These are phyloP conservation scores for Larix kaempferi DNA, from an alignment of 75 land plant genomes.

Conservation along the genomic window DNA sequence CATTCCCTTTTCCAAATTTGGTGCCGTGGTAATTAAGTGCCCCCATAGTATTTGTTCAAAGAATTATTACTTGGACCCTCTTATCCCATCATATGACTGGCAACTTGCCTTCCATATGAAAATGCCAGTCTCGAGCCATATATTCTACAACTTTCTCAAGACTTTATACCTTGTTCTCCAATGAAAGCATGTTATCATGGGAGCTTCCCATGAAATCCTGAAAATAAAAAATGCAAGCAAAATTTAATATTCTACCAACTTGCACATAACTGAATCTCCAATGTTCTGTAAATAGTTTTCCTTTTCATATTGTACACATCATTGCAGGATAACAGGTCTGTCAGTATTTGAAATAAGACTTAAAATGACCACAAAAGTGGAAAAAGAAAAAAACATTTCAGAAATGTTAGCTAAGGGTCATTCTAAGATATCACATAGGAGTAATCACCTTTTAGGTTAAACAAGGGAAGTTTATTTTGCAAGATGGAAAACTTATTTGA, in stretches of 20 bases:
- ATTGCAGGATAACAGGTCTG: not conserved
- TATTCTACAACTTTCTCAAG: conserved; percentile 95
- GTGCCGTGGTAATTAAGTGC: conserved; percentile 40
- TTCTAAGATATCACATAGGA: not conserved
- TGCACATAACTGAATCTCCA: not conserved
- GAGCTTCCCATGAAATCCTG: conserved; percentile 97
- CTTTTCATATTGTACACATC: not conserved
- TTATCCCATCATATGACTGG: conserved; percentile 34
- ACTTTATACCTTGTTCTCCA: conserved; percentile 79
- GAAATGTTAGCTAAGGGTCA: not conserved
- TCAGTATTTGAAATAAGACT: not conserved
- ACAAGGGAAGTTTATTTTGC: not conserved
- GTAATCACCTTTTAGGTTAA: not conserved
- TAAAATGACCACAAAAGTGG: not conserved
- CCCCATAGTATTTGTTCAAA: conserved; percentile 48
- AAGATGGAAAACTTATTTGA: not conserved
- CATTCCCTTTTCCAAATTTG: conserved; percentile 48
- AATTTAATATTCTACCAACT: not conserved
- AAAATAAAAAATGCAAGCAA: conserved; percentile 5
- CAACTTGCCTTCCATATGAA: conserved; percentile 44
- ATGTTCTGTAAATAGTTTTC: not conserved
- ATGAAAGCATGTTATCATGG: conserved; percentile 81
- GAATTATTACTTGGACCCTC: conserved; percentile 49
- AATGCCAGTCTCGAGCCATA: conserved; percentile 68
- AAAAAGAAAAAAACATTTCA: not conserved